phyloP scores from a whole-genome alignment of 108 stramenopile species.

The Seminavis robusta region DNA sequence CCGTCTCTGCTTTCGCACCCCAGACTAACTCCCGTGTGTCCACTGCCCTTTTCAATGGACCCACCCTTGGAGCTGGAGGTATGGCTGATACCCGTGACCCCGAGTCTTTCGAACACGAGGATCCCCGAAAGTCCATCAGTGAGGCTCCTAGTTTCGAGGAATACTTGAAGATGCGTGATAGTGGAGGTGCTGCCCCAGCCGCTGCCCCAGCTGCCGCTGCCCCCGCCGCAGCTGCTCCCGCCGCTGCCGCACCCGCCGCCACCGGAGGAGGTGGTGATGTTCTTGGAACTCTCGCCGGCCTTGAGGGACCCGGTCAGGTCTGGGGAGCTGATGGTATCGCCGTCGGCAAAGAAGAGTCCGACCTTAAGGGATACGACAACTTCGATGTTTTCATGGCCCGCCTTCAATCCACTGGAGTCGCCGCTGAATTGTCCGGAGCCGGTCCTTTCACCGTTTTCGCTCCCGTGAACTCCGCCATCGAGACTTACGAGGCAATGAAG shows the following conservation, averaged over 20 bases:
- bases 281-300: constrained; percentile 28
- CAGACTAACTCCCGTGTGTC: no score
- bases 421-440: constrained; percentile 30
- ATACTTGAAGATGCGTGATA: constrained; percentile 68
- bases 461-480: constrained; percentile 54
- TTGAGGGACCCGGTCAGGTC: constrained; percentile 62
- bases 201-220: no score
- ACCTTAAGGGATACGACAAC: constrained; percentile 72
- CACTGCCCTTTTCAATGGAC: no score
- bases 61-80: no score
- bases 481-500: constrained; percentile 35
- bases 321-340: constrained; percentile 72
- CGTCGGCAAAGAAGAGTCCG: constrained; percentile 60
- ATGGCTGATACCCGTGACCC: constrained; percentile 84
- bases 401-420: constrained; percentile 48
- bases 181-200: no score
- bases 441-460: constrained; percentile 70
- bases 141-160: constrained; percentile 84
- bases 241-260: no score
- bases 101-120: constrained; percentile 53
- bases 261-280: constrained; percentile 11
- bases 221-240: no score
- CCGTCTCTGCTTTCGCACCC: no score
- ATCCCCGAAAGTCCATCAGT: constrained; percentile 81
- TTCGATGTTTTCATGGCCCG: constrained; percentile 45